Evolutionary conservation across 768 basidiomycete genomes (phyloP), one percentile per base, ranked within the genome.

Genomic region (Mycena floridula): DNA sequence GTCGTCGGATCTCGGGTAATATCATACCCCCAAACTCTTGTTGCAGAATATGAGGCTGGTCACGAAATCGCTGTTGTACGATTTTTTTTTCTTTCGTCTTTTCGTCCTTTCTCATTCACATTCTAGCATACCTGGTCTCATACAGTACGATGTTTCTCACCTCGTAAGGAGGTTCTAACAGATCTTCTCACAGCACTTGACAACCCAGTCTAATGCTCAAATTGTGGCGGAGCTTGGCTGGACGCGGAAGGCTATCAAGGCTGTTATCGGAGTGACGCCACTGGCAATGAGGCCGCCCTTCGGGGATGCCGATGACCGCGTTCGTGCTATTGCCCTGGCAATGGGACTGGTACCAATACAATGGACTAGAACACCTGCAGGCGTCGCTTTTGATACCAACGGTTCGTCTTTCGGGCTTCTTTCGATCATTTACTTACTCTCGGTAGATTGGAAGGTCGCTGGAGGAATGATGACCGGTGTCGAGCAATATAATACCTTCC

Each of bases 121-220:
- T n/a, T n/a, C n/a, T n/a, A n/a, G n/a, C 89, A 92, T 64, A 93
- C 91, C 9, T 97, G 93, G 93, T 88, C 88, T 1, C 93, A 95
- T 60, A 77, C 65, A 45, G 84, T 79, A 46, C 15, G 69, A 57
- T 1, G 28, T 11, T 40, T n/a, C 28, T 24, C 44, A 37, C n/a
- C n/a, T n/a, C n/a, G n/a, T n/a, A n/a, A n/a, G n/a, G n/a, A n/a
- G n/a, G n/a, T n/a, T n/a, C n/a, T n/a, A 13, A 35, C 32, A 35
- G 30, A 24, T 27, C 26, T 13, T 47, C 37, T 3, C 27, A 43
- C 47, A 83, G 83, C 72, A 72, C 21, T 70, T 82, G 44, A 89
- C 89, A 0, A 67, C 74, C 28, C 68, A 89, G 50, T 82, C 88
- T 35, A 96, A 77, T 54, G 81, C 76, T 57, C 74, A 95, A 69